Percentiles rank a stretch among this genome's conserved stretches.
phyloP scores from a whole-genome alignment of 225 moss, liverwort and hornwort genomes.

The Bryum argenteum region DNA sequence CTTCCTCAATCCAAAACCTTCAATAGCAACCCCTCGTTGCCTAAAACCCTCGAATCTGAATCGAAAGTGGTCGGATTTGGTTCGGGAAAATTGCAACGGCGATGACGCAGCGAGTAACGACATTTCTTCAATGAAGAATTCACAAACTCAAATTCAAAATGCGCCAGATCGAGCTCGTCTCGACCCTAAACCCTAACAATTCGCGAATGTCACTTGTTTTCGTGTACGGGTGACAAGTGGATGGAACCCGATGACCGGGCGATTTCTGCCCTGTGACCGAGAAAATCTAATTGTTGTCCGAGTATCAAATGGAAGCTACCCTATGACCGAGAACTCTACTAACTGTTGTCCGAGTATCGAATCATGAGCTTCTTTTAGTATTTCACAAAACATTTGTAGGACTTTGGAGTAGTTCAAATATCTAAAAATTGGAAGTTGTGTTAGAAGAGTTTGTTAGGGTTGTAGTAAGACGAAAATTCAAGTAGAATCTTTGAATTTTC shows the following conservation, averaged over 20 bases:
- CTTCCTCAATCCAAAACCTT: slow-evolving; percentile 7
- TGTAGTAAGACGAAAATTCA: too few relatives aligned
- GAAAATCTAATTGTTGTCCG: background rate
- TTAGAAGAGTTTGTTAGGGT: too few relatives aligned
- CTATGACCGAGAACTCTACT: slow-evolving; percentile 3
- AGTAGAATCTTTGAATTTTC: too few relatives aligned
- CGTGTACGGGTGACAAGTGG: slow-evolving; percentile 12
- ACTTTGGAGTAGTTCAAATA: too few relatives aligned
- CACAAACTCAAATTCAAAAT: background rate
- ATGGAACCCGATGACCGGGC: slow-evolving; percentile 6
- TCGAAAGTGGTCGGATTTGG: background rate
- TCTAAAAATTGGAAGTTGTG: too few relatives aligned
- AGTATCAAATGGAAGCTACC: background rate
- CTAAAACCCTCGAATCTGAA: background rate
- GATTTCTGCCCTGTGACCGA: slow-evolving; percentile 15
- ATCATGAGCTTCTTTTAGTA: background rate
- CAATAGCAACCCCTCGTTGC: slow-evolving; percentile 12
- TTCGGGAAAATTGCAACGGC: background rate
- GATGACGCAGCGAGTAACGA: slow-evolving; percentile 23
- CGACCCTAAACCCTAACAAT: background rate
- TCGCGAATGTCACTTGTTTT: background rate
- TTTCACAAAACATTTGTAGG: too few relatives aligned
- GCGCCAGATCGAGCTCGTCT: background rate
- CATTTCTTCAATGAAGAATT: slow-evolving; percentile 22
- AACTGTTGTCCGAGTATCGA: background rate